phyloP scores from a whole-genome alignment of 768 basidiomycete species.

The Neoboletus subvelutipes region DNA sequence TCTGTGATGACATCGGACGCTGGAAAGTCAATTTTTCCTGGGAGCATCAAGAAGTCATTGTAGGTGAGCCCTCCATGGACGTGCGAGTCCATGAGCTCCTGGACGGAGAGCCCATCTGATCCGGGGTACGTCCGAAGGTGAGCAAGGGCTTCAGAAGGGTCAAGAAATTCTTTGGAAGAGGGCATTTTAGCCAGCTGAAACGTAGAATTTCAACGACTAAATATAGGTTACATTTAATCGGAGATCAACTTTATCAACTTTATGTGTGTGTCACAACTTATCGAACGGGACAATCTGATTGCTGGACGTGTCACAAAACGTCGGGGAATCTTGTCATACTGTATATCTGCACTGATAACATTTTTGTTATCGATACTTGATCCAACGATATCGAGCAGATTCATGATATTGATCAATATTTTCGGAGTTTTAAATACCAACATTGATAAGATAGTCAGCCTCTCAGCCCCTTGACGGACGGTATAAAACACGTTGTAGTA shows the following conservation, averaged over 20 bases:
- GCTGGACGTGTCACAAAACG: background rate
- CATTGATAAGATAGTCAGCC: background rate
- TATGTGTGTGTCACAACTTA: no score
- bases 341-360: no score
- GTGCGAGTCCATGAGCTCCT: slow-evolving; percentile 85
- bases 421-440: background rate
- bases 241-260: no score
- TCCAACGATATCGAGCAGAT: no score
- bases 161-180: slow-evolving; percentile 46
- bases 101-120: slow-evolving; percentile 79
- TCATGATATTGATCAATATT: no score
- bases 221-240: slow-evolving; percentile 15
- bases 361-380: background rate
- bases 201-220: background rate
- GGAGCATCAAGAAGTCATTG: slow-evolving; percentile 93
- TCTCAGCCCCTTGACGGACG: slow-evolving; percentile 8
- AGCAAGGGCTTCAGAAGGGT: slow-evolving; percentile 70
- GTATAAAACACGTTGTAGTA: slow-evolving; percentile 11
- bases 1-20: slow-evolving; percentile 80
- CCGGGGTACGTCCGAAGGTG: slow-evolving; percentile 69
- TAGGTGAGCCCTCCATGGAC: slow-evolving; percentile 93
- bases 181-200: slow-evolving; percentile 35
- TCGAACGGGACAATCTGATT: no score
- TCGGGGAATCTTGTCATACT: background rate
- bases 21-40: slow-evolving; percentile 94